Base-by-base conservation (phyloP, 2,329 filamentous ascomycete species). In the Dactylella cylindrospora region DNA sequence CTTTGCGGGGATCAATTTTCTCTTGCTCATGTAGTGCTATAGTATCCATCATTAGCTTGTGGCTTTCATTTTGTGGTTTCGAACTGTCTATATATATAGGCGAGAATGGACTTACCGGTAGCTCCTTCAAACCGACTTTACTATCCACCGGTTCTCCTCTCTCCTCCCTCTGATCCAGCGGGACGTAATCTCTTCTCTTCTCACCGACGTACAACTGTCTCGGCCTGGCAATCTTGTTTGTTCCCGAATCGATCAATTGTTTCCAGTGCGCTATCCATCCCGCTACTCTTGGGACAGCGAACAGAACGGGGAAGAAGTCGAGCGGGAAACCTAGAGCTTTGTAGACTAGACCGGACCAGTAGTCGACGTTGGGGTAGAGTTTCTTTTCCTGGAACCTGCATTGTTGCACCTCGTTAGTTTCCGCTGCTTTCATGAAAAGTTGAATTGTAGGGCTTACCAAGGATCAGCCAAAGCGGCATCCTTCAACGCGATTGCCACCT, bases 221-320 rank as follows among this genome's bases (percentile, higher is more conserved):
- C 0, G 77, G 77, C 1, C 77, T 68, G 74, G 77, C 78, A 67
- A 79, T 79, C 72, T 79, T 79, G 53, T 78, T 76, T 2, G 76
- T 76, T 0, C 71, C 69, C 0, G 72, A 70, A 29, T 74, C 75
- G 20, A 79, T 71, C 72, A 77, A 76, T 69, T 79, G 77, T 13
- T 77, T 73, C 77, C 77, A 79, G 69, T 79, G 77, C 2, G 77
- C 77, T 23, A 79, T 69, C 77, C 77, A 79, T 19, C 77, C 77
- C 1, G 78, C 77, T 43, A 77, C 78, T 12, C 77, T 71, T 0
- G 77, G 77, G 4, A 79, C 77, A 4, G 77, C 77, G 54, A 79
- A 79, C 3, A 79, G 69, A 2, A 79, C 76, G 1, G 77, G 77
- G 65, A 78, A 79, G 67, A 79, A 79, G 66, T 79, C 77, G 0